A percentile compares a stretch with the other conserved stretches of the same genome.
phyloP scores from a whole-genome alignment of 768 basidiomycete genomes.

The Thelephora aurantiotincta region DNA sequence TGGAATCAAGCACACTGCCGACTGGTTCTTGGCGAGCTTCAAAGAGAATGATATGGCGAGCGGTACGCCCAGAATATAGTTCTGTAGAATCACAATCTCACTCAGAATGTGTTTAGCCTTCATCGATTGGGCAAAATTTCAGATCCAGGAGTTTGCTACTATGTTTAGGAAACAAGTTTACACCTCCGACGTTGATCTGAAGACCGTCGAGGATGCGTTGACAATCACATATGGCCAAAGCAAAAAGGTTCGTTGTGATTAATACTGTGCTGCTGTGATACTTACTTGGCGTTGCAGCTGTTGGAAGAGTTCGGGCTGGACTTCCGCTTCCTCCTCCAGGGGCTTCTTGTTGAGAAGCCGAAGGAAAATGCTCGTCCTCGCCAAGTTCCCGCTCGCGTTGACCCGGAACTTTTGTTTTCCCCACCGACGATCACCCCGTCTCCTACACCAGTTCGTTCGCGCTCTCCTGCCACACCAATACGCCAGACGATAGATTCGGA shows the following conservation, averaged over 20 bases:
- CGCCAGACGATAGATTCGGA: conserved; percentile 2
- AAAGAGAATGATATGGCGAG: conserved; percentile 92
- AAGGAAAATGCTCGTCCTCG: conserved; percentile 20
- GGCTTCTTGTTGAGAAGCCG: conserved; percentile 41
- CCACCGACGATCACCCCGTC: conserved; percentile 11
- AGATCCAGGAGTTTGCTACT: conserved; percentile 70
- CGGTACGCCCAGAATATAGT: conserved; percentile 33
- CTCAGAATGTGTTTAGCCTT: conserved; percentile 46
- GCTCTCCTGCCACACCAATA: conserved; percentile 10
- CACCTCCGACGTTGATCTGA: conserved; percentile 57
- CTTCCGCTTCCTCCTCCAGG: conserved; percentile 83
- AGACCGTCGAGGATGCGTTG: conserved; percentile 65
- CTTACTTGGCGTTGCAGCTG: conserved; percentile 29
- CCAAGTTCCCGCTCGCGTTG: conserved; percentile 14
- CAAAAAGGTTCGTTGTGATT: conserved; percentile 46
- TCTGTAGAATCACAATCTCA: not conserved
- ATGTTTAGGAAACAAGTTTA: conserved; percentile 89
- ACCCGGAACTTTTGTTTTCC: conserved; percentile 17
- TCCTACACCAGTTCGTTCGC: conserved; percentile 10
- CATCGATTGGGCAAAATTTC: conserved; percentile 85
- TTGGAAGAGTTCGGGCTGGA: conserved; percentile 90
- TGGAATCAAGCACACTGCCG: conserved; percentile 90
- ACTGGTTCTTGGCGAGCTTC: conserved; percentile 95
- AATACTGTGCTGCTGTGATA: not conserved
- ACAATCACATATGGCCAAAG: conserved; percentile 70